Conservation (phyloP, 768 basidiomycete genomes). For the Stropharia rugosoannulata region DNA sequence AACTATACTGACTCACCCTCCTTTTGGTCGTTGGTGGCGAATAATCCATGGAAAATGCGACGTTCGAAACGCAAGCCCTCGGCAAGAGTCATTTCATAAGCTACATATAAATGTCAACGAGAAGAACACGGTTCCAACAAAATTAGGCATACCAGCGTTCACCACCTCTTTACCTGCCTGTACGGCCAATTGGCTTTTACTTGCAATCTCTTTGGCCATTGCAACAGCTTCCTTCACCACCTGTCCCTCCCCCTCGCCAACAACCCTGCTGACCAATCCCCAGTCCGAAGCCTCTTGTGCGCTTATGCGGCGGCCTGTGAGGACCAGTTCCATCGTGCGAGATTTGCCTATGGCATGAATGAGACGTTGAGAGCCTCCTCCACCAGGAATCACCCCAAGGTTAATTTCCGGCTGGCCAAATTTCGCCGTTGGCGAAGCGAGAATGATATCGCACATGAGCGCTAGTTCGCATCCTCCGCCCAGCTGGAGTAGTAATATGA, state of each 20-base stretch:
- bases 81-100: constrained; percentile 75
- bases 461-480: constrained; percentile 98
- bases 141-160: constrained; percentile 62
- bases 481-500: constrained; percentile 49
- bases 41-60: constrained; percentile 86
- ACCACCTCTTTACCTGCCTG: constrained; percentile 93
- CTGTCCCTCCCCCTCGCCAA: constrained; percentile 69
- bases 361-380: constrained; percentile 92
- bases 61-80: constrained; percentile 90
- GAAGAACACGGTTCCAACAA: not conserved
- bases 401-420: constrained; percentile 98
- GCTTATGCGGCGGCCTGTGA: constrained; percentile 81
- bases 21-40: constrained; percentile 94
- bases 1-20: constrained; percentile 60
- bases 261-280: constrained; percentile 86
- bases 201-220: constrained; percentile 75
- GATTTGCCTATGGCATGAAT: constrained; percentile 87
- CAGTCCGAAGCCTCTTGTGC: constrained; percentile 84
- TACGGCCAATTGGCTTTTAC: constrained; percentile 80
- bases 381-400: constrained; percentile 92
- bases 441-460: constrained; percentile 94
- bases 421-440: constrained; percentile 84
- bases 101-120: constrained; percentile 31
- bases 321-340: constrained; percentile 89
- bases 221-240: constrained; percentile 87